phyloP scores from a whole-genome alignment of 2,329 filamentous ascomycete genomes.

The Cladophialophora immunda region DNA sequence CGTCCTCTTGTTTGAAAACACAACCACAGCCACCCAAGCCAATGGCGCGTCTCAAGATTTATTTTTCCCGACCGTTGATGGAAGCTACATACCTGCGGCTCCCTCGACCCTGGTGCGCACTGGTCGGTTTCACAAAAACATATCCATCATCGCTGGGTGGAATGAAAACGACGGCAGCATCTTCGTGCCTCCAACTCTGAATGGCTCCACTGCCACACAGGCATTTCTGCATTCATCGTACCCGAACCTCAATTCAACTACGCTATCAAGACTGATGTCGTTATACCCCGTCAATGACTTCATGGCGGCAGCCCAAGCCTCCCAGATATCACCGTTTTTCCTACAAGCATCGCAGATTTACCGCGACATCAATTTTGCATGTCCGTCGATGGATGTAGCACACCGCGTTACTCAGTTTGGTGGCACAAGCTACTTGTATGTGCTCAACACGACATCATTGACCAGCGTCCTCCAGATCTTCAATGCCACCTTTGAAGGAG shows the following conservation, averaged over 20 bases:
- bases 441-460: constrained; percentile 26
- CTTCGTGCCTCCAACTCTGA: constrained; percentile 20
- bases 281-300: constrained; percentile 28
- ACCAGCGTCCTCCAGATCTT: constrained; percentile 16
- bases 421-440: constrained; percentile 26
- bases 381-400: constrained; percentile 24
- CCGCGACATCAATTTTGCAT: constrained; percentile 32
- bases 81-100: constrained; percentile 58
- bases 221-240: constrained; percentile 22
- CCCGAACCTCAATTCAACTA: constrained; percentile 24
- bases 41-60: constrained; percentile 23
- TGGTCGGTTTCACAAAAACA: constrained; percentile 53
- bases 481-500: constrained; percentile 28
- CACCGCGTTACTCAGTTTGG: constrained; percentile 24
- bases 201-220: constrained; percentile 14
- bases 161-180: constrained; percentile 30
- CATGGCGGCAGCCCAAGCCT: constrained; percentile 8
- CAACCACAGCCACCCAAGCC: constrained; percentile 13
- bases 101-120: constrained; percentile 52
- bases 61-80: constrained; percentile 55
- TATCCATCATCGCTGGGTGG: constrained; percentile 33
- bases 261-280: constrained; percentile 20
- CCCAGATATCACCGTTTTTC: constrained; percentile 23
- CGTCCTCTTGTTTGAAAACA: constrained; percentile 27
- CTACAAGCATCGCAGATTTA: constrained; percentile 30